A percentile compares a stretch with the other conserved stretches of the same genome.
Conservation (phyloP, 257 asterid species). For the Paraleonurus japonicus region DNA sequence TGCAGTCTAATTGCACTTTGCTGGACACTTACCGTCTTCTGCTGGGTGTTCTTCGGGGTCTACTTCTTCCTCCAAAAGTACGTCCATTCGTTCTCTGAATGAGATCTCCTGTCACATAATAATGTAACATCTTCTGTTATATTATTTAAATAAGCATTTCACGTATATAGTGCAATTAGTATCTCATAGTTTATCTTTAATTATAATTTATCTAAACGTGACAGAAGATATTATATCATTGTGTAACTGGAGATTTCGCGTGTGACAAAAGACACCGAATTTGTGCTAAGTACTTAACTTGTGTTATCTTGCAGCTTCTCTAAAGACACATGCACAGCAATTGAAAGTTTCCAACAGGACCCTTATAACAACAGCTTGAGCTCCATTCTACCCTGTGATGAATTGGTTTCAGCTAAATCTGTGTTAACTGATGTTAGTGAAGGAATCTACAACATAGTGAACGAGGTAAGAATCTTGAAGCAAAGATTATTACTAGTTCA, state of each 20-base stretch:
- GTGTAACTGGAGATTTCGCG: too few species aligned
- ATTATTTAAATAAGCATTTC: too few species aligned
- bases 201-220: too few species aligned
- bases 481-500: neutral
- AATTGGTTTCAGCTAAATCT: conserved; percentile 56
- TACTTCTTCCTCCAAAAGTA: conserved; percentile 68
- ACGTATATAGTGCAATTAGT: too few species aligned
- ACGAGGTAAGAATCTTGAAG: conserved; percentile 33
- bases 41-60: conserved; percentile 74
- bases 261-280: neutral
- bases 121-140: too few species aligned
- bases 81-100: neutral
- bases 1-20: conserved; percentile 57
- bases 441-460: conserved; percentile 56
- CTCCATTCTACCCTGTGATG: conserved; percentile 79
- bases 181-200: too few species aligned
- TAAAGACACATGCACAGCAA: conserved; percentile 72
- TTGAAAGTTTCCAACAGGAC: conserved; percentile 63
- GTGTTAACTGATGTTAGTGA: conserved; percentile 47
- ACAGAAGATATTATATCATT: too few species aligned
- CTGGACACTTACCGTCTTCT: conserved; percentile 57
- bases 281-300: neutral
- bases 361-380: conserved; percentile 85
- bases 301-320: conserved; percentile 50
- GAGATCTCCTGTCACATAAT: too few species aligned